Evolutionary conservation across 1,139 yeast genomes (phyloP), one percentile per base, ranked within the genome.

Genomic region (Zhuliangozyma blackwelliae): DNA sequence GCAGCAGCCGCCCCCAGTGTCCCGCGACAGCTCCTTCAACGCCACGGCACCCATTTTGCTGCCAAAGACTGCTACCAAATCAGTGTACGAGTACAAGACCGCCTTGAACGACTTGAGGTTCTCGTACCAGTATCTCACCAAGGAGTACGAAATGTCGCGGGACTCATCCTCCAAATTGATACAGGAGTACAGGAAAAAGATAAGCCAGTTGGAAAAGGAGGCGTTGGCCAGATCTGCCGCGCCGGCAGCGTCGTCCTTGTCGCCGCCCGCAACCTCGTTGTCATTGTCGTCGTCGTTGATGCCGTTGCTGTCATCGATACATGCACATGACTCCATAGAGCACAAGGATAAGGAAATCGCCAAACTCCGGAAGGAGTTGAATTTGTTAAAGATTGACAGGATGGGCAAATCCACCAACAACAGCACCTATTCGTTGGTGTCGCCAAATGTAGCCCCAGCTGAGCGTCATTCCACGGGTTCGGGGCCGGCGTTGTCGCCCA

Each of bases 61-160:
- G 23, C 16, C 16, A 16, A 16, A 16, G 16, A 3, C 16, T 3
- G 16, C 16, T 16, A 16, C 4, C 16, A 16, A 16, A 4, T 16
- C 16, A 16, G 3, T 16, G 16, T 16, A 16, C 16, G 78, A 70
- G 35, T 65, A 76, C 50, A 72, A 66, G 45, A 75, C 82, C 0
- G 83, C 84, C 1, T 58, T 80, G 35, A 70, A 66, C 39, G 87
- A 80, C 50, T 63, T 80, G 39, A 75, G 79, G 41, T 79, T 79
- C 53, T 77, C 84, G 3, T 84, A 79, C 52, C 77, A 74, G 44
- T 80, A 78, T 51, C 62, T 80, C 36, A 63, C 79, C 5, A 75
- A 76, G 52, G 83, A 79, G 48, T 79, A 70, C 45, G 82, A 77
- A 46, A 71, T 76, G 41, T 78, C 81, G 27, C 63, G 78, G 40